Conservation (phyloP, 108 stramenopile genomes). For the Fragilariopsis cylindrus region DNA sequence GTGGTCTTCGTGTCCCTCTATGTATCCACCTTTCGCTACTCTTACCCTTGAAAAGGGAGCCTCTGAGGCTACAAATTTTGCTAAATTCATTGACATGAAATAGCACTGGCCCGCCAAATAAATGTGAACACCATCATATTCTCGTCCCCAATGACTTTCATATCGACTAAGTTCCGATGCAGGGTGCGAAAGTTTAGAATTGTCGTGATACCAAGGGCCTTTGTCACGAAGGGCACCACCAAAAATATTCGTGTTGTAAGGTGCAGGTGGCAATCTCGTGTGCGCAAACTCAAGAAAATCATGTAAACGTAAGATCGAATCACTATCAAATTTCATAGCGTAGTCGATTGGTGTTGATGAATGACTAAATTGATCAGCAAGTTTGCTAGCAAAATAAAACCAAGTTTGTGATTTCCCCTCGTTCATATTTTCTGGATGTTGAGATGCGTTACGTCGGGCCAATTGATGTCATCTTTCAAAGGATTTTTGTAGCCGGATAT, state of each 20-base stretch:
- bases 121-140: constrained; percentile 47
- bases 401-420: constrained; percentile 52
- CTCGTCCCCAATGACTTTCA: constrained; percentile 30
- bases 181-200: background rate
- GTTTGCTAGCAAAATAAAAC: constrained; percentile 38
- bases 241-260: constrained; percentile 30
- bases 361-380: constrained; percentile 24
- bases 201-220: constrained; percentile 38
- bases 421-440: constrained; percentile 56
- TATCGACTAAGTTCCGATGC: constrained; percentile 18
- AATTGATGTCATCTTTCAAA: constrained; percentile 21
- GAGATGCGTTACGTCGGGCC: constrained; percentile 20
- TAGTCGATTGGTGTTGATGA: constrained; percentile 36
- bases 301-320: constrained; percentile 47
- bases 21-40: constrained; percentile 39
- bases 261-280: constrained; percentile 40
- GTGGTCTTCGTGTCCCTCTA: constrained; percentile 57
- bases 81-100: constrained; percentile 37
- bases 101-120: constrained; percentile 57
- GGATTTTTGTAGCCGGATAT: background rate
- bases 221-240: constrained; percentile 52
- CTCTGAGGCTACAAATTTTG: constrained; percentile 29
- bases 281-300: constrained; percentile 48
- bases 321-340: constrained; percentile 49
- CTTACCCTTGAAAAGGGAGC: constrained; percentile 22